Conservation (phyloP, 768 basidiomycete species). For the Lactarius pseudohatsudake region DNA sequence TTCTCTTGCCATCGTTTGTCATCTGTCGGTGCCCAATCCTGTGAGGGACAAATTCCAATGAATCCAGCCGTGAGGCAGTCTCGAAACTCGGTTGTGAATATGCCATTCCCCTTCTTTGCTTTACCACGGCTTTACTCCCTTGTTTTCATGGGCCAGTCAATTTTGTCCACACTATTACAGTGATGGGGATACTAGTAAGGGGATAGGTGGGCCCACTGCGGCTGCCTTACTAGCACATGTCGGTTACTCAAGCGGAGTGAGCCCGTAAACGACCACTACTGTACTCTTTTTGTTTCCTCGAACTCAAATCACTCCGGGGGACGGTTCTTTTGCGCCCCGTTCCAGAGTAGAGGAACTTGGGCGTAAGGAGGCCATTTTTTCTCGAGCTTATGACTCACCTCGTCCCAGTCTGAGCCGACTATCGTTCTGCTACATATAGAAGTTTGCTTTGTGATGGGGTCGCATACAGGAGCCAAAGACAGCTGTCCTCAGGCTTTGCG, state of each 20-base stretch:
- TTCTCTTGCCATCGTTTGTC: neutral
- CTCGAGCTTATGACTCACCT: neutral
- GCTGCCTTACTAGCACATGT: neutral
- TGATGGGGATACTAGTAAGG: neutral
- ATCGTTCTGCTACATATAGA: neutral
- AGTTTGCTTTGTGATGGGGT: neutral
- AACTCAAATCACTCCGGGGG: neutral
- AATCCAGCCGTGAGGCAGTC: neutral
- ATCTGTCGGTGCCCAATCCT: neutral
- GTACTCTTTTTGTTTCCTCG: neutral
- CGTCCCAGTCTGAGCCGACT: neutral
- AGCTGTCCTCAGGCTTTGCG: neutral
- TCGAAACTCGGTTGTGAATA: neutral
- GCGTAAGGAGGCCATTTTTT: neutral
- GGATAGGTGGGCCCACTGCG: neutral
- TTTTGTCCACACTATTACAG: neutral
- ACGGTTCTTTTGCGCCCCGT: neutral
- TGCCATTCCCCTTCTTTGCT: neutral
- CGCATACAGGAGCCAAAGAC: neutral
- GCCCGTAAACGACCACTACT: neutral
- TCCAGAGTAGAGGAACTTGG: neutral
- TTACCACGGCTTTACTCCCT: neutral
- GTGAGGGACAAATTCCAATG: neutral
- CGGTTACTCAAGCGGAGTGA: neutral
- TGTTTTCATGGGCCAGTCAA: neutral